A percentile compares a stretch with the other conserved stretches of the same genome.
These are phyloP conservation scores for Yamadazyma oceani DNA, from an alignment of 1,139 yeast genomes.

Conservation along the genomic window DNA sequence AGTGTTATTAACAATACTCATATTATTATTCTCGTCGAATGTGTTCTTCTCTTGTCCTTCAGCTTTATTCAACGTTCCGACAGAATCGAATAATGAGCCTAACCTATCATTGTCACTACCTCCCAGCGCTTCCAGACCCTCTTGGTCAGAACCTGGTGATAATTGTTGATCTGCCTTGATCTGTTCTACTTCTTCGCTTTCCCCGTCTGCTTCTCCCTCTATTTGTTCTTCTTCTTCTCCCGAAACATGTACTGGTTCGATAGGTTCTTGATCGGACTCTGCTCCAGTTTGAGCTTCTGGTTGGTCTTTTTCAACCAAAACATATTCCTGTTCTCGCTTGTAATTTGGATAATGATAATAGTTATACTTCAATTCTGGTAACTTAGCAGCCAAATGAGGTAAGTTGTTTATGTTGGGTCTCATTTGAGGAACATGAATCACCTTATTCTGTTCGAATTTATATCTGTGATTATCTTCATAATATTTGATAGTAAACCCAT, in stretches of 20 bases:
- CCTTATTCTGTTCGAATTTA: neutral
- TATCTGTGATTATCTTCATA: conserved; percentile 18
- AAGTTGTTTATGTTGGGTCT: conserved; percentile 33
- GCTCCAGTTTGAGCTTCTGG: conserved; percentile 1
- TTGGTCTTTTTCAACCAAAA: conserved; percentile 20
- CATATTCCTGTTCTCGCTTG: conserved; percentile 23
- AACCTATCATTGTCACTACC: conserved; percentile 22
- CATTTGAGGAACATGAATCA: conserved; percentile 29
- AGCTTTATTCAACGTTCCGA: conserved; percentile 18
- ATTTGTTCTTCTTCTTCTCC: conserved; percentile 1
- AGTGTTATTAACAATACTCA: too few relatives aligned
- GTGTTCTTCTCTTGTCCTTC: too few relatives aligned
- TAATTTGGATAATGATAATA: conserved; percentile 25
- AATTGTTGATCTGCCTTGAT: conserved; percentile 3
- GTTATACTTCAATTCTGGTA: conserved; percentile 30
- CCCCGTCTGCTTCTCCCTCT: conserved; percentile 3
- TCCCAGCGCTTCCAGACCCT: conserved; percentile 6
- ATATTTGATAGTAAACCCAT: conserved; percentile 50
- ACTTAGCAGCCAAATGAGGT: conserved; percentile 26
- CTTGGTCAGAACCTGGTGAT: conserved; percentile 10
- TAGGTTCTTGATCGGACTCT: conserved; percentile 1
- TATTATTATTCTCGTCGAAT: too few relatives aligned
- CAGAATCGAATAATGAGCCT: conserved; percentile 34
- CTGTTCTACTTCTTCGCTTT: neutral
- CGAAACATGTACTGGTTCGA: neutral